Conservation (phyloP, 345 rosid species). For the Hibiscus tridactylites region DNA sequence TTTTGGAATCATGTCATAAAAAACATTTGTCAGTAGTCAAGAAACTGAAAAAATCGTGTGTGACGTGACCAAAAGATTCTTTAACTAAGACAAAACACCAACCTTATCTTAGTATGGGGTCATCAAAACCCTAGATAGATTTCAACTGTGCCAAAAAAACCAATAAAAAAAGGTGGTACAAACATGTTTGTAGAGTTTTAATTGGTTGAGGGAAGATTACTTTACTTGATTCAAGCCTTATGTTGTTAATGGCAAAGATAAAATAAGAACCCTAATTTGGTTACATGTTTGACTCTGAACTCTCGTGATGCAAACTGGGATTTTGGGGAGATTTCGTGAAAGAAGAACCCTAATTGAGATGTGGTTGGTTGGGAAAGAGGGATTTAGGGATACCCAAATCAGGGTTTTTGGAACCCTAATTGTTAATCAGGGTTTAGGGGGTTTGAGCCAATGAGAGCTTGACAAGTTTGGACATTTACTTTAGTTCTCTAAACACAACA, state of each 20-base stretch:
- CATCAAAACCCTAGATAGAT: conserved; percentile 33
- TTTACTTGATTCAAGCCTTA: conserved; percentile 21
- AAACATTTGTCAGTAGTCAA: conserved; percentile 54
- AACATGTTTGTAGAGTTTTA: conserved; percentile 8
- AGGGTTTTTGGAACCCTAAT: conserved; percentile 28
- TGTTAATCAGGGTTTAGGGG: neutral
- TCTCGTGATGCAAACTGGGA: conserved; percentile 21
- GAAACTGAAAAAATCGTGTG: conserved; percentile 44
- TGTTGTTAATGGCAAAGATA: neutral
- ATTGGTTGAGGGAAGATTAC: conserved; percentile 21
- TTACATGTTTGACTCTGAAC: conserved; percentile 11
- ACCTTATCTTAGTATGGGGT: conserved; percentile 27
- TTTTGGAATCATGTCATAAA: conserved; percentile 32
- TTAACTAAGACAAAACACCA: conserved; percentile 30
- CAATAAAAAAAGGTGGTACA: neutral
- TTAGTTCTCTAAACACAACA: conserved; percentile 11
- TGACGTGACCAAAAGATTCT: conserved; percentile 79
- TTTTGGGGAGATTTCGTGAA: conserved; percentile 23
- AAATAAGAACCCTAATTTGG: conserved; percentile 26
- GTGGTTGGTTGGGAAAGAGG: conserved; percentile 23
- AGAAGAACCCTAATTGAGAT: conserved; percentile 30
- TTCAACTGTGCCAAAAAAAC: neutral
- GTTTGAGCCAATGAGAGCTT: conserved; percentile 29
- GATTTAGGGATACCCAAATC: conserved; percentile 2
- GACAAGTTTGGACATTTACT: conserved; percentile 19